These are phyloP conservation scores for Globisporangium radiosum DNA, from an alignment of 352 stramenopile genomes.

Conservation along the genomic window DNA sequence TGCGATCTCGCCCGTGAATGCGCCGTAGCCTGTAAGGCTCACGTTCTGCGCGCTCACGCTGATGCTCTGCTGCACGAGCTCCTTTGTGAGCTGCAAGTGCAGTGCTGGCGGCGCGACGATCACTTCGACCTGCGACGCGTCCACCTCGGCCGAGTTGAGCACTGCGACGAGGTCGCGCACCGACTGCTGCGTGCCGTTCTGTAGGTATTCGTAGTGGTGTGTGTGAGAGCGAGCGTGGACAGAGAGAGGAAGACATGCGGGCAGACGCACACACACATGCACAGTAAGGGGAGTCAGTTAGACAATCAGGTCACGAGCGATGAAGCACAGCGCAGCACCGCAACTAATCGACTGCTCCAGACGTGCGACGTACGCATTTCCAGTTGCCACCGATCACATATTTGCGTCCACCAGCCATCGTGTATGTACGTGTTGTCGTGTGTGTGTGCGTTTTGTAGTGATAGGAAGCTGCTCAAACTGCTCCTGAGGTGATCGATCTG, in stretches of 20 bases:
- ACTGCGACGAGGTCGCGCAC: conserved; percentile 84
- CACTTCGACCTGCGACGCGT: conserved; percentile 64
- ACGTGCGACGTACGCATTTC: conserved; percentile 85
- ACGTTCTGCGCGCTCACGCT: conserved; percentile 75
- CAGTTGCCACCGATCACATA: conserved; percentile 93
- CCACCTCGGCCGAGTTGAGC: conserved; percentile 66
- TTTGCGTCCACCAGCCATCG: conserved; percentile 38
- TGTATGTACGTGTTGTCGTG: neutral
- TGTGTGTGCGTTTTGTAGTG: too few species aligned
- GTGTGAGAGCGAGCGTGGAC: neutral
- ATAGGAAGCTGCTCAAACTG: neutral
- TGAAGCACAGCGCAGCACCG: conserved; percentile 1
- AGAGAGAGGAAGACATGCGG: neutral
- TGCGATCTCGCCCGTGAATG: conserved; percentile 91
- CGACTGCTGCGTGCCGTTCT: conserved; percentile 71
- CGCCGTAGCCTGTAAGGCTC: conserved; percentile 80
- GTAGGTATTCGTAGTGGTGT: neutral
- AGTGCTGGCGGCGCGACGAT: conserved; percentile 73
- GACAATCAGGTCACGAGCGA: neutral
- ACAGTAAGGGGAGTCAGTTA: neutral
- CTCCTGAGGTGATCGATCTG: neutral
- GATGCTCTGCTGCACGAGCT: conserved; percentile 52
- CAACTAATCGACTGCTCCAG: too few species aligned
- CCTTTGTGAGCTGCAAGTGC: conserved; percentile 51
- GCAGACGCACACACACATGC: neutral